Evolutionary conservation across 1,284 basidiomycete species (phyloP), one percentile per base, ranked within the genome.

Genomic region (Schizophyllum commune): DNA sequence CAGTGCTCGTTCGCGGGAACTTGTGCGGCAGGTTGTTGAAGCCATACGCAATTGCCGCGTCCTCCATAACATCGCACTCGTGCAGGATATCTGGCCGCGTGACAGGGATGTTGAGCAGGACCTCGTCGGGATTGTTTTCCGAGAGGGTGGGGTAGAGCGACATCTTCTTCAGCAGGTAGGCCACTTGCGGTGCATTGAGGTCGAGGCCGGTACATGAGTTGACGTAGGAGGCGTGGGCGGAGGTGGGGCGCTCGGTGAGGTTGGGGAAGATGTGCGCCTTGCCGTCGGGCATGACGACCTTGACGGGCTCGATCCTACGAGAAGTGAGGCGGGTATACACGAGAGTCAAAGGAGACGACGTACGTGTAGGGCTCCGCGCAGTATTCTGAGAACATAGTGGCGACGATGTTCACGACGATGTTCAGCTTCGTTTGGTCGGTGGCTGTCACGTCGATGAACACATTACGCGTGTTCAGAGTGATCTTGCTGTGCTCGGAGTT

Each of bases 401-500:
- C 83, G 34, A 99, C 84, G 65, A 97, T 94, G 74, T 96, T 96
- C 59, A 94, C 85, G 59, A 98, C 96, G 65, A 97, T 94, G 67
- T 88, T 27, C 11, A 55, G 53, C 27, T 98, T 99, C 56, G 96
- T 98, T 74, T 94, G 86, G 73, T 99, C 97, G 19, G 53, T 55
- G 53, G 53, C 53, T 4, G 53, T 55, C 53, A 55, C 53, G 53
- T 55, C 97, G 68, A 99, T 92, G 75, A 98, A 98, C 71, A 99
- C 82, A 75, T 99, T 98, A 62, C 83, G 85, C 13, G 97, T 99
- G 72, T 95, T 88, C 65, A 98, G 80, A 0, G 94, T 93, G 70
- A 99, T 99, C 80, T 98, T 99, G 72, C 94, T 97, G 76, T 94
- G 92, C 65, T 97, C 88, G 5, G 94, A 96, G 77, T 98, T 98